A percentile compares a stretch with the other conserved stretches of the same genome.
Conservation (phyloP, 1,284 basidiomycete genomes). For the Fomitiporia mediterranea region DNA sequence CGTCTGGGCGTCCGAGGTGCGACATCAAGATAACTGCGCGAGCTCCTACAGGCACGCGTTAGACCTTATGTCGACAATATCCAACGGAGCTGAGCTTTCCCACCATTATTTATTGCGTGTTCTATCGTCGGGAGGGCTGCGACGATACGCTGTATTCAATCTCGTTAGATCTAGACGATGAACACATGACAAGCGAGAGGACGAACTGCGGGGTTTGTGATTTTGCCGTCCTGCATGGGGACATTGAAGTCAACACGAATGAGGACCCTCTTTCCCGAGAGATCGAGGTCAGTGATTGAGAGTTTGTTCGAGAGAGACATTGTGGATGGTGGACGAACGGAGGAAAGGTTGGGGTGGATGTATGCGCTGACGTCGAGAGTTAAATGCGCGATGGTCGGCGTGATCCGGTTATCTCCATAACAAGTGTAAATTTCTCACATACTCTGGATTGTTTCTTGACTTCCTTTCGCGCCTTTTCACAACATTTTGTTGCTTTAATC, state of each 20-base stretch:
- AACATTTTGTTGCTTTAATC: too few species aligned
- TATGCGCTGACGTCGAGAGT: too few species aligned
- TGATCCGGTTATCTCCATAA: too few species aligned
- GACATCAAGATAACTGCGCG: slow-evolving; percentile 92
- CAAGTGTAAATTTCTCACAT: too few species aligned
- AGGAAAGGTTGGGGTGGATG: background rate
- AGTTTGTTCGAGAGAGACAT: slow-evolving; percentile 98
- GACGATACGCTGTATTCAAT: slow-evolving; percentile 74
- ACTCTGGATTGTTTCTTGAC: too few species aligned
- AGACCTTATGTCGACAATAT: slow-evolving; percentile 14
- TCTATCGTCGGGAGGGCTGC: slow-evolving; percentile 95
- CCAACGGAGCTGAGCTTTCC: slow-evolving; percentile 23
- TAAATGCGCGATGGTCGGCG: too few species aligned
- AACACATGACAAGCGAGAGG: background rate
- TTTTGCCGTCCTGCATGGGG: slow-evolving; percentile 82
- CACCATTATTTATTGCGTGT: slow-evolving; percentile 88
- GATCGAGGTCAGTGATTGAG: slow-evolving; percentile 86
- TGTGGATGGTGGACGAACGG: slow-evolving; percentile 16
- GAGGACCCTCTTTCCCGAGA: slow-evolving; percentile 89
- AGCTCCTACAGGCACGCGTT: slow-evolving; percentile 52
- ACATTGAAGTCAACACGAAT: slow-evolving; percentile 99
- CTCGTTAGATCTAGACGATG: slow-evolving; percentile 13
- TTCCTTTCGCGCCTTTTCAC: too few species aligned
- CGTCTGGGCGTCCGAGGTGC: slow-evolving; percentile 96
- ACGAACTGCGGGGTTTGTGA: slow-evolving; percentile 94